These are phyloP conservation scores for Tricharina praecox DNA, from an alignment of 495 filamentous ascomycete species.

Conservation along the genomic window DNA sequence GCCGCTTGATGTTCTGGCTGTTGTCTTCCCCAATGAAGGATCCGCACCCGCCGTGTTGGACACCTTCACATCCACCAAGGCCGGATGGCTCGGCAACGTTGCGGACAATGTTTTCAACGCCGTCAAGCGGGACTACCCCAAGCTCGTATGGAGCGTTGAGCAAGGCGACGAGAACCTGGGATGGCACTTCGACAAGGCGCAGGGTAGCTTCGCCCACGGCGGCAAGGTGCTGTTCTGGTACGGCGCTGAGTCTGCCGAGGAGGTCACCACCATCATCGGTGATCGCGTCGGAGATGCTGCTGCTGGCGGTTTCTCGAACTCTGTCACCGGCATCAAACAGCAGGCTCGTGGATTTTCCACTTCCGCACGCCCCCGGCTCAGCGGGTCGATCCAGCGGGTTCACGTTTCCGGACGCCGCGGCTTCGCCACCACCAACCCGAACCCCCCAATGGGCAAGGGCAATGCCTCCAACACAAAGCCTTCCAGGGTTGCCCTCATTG, in stretches of 20 bases:
- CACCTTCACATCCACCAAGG: slow-evolving; percentile 87
- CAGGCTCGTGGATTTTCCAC: slow-evolving; percentile 53
- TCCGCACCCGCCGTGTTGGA: slow-evolving; percentile 56
- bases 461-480: slow-evolving; percentile 71
- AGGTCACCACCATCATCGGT: slow-evolving; percentile 70
- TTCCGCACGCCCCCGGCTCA: slow-evolving; percentile 27
- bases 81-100: slow-evolving; percentile 87
- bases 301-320: slow-evolving; percentile 35
- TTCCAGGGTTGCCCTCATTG: slow-evolving; percentile 77
- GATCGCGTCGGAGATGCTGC: slow-evolving; percentile 64
- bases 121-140: slow-evolving; percentile 82
- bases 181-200: slow-evolving; percentile 97
- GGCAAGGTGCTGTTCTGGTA: slow-evolving; percentile 96
- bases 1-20: slow-evolving; percentile 87
- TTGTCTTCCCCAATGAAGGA: slow-evolving; percentile 57
- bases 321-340: slow-evolving; percentile 33
- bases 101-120: slow-evolving; percentile 94
- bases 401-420: slow-evolving; percentile 28
- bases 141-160: slow-evolving; percentile 92
- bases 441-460: slow-evolving; percentile 87
- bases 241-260: slow-evolving; percentile 67
- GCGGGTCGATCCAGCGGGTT: slow-evolving; percentile 6
- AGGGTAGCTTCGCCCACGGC: slow-evolving; percentile 67
- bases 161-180: slow-evolving; percentile 92
- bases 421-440: slow-evolving; percentile 74